Evolutionary conservation across 2,329 filamentous ascomycete genomes (phyloP).

Genomic region (Nannizzia gypsea): DNA sequence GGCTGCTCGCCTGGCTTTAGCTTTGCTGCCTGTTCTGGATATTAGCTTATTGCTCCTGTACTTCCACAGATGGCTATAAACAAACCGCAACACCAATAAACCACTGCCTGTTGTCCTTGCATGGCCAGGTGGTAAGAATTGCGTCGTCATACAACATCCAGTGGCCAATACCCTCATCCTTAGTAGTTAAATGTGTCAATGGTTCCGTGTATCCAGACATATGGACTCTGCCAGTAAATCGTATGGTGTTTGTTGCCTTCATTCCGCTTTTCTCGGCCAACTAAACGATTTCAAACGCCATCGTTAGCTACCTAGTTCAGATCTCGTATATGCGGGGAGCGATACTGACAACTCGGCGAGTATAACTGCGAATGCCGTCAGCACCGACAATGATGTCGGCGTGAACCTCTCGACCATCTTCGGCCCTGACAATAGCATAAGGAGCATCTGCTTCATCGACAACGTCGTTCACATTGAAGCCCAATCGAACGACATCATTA

Average conservation of each 20-base stretch:
- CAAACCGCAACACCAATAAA: constrained; percentile 8
- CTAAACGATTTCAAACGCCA: background rate
- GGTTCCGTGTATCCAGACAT: constrained; percentile 10
- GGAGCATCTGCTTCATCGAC: constrained; percentile 5
- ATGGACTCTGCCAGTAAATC: constrained; percentile 9
- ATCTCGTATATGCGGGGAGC: background rate
- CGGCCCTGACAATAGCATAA: constrained; percentile 7
- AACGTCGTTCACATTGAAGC: constrained; percentile 7
- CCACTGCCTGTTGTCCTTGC: constrained; percentile 10
- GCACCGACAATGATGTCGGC: constrained; percentile 9
- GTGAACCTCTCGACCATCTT: constrained; percentile 7
- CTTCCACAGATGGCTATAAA: background rate
- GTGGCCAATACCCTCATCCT: constrained; percentile 6
- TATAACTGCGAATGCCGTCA: constrained; percentile 9
- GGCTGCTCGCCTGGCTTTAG: constrained; percentile 8
- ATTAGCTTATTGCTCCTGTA: background rate
- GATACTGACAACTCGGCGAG: constrained; percentile 6
- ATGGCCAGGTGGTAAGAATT: constrained; percentile 9
- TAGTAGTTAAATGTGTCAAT: constrained; percentile 5
- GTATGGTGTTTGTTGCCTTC: constrained; percentile 9
- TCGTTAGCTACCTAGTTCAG: background rate
- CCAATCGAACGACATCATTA: constrained; percentile 5
- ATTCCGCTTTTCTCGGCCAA: constrained; percentile 9
- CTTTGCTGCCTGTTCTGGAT: constrained; percentile 1
- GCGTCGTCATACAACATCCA: constrained; percentile 9